Evolutionary conservation across 345 rosid species (phyloP).

Genomic region (Geranium brycei): DNA sequence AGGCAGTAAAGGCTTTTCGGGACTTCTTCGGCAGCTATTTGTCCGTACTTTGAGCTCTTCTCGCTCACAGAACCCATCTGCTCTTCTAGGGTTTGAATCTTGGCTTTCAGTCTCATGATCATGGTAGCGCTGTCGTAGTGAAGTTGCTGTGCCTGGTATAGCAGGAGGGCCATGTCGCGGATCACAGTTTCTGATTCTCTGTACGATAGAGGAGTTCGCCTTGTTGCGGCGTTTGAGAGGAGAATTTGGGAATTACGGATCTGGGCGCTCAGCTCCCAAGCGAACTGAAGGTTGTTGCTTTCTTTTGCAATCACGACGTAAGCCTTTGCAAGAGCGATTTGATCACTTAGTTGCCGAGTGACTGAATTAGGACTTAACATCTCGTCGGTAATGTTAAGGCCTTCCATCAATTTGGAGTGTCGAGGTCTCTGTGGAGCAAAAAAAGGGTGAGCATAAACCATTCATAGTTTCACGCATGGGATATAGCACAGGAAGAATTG

Average conservation of each 20-base stretch:
- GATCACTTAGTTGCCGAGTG: slow-evolving; percentile 76
- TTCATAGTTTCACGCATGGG: not conserved
- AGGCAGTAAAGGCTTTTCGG: slow-evolving; percentile 91
- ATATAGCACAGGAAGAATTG: not conserved
- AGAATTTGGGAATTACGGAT: slow-evolving; percentile 76
- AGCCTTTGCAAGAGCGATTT: slow-evolving; percentile 82
- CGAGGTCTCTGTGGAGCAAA: slow-evolving; percentile 31
- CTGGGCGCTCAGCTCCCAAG: slow-evolving; percentile 94
- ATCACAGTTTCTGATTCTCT: slow-evolving; percentile 64
- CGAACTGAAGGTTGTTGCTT: slow-evolving; percentile 83
- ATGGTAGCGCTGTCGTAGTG: slow-evolving; percentile 89
- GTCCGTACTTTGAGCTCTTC: slow-evolving; percentile 85
- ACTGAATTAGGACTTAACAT: slow-evolving; percentile 63
- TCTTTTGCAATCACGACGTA: slow-evolving; percentile 89
- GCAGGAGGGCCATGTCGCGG: slow-evolving; percentile 75
- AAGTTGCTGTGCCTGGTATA: slow-evolving; percentile 76
- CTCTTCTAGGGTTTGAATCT: slow-evolving; percentile 69
- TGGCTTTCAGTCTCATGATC: slow-evolving; percentile 86
- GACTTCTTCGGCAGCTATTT: slow-evolving; percentile 90
- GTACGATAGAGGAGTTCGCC: slow-evolving; percentile 53
- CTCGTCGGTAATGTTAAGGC: slow-evolving; percentile 71
- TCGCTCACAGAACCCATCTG: slow-evolving; percentile 54
- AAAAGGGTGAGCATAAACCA: not conserved
- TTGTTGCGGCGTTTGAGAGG: slow-evolving; percentile 61
- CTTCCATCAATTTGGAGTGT: slow-evolving; percentile 44